A percentile compares a stretch with the other conserved stretches of the same genome.
Evolutionary conservation across 192 early-diverging fungal species (phyloP).

Genomic region (Backusella tarrabulga): DNA sequence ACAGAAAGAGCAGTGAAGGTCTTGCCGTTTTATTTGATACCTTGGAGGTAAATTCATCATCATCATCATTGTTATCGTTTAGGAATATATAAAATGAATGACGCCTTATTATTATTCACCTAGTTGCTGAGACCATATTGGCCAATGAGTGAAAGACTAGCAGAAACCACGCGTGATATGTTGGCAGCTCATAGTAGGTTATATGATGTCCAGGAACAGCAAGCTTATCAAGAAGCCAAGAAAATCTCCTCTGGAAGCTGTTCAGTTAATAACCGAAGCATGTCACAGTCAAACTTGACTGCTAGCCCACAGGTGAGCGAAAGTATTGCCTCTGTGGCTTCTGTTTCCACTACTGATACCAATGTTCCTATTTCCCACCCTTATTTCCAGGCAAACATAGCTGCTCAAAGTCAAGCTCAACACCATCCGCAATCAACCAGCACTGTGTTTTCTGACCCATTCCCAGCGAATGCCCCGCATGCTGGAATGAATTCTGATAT

Average conservation of each 20-base stretch:
- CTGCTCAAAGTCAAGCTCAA: not conserved
- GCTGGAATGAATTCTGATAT: constrained; percentile 3
- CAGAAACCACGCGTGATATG: constrained; percentile 21
- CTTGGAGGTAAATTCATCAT: constrained; percentile 17
- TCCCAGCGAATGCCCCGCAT: not conserved
- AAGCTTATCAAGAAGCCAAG: not conserved
- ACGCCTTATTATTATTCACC: not conserved
- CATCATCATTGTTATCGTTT: not conserved
- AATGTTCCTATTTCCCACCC: not conserved
- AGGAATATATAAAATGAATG: not conserved
- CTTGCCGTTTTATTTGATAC: constrained; percentile 15
- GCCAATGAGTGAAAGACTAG: constrained; percentile 29
- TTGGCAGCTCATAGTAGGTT: constrained; percentile 21
- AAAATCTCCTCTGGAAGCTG: not conserved
- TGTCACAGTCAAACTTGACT: not conserved
- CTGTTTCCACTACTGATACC: constrained; percentile 4
- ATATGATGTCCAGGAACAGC: constrained; percentile 17
- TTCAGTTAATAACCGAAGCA: not conserved
- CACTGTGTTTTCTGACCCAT: not conserved
- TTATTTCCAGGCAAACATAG: not conserved
- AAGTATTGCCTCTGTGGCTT: constrained; percentile 1
- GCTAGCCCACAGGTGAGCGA: constrained; percentile 5
- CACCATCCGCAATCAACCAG: not conserved
- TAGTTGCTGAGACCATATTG: constrained; percentile 26
- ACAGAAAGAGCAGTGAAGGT: constrained; percentile 18